Base-by-base conservation (phyloP, 257 asterid species). In the Agastache rugosa region DNA sequence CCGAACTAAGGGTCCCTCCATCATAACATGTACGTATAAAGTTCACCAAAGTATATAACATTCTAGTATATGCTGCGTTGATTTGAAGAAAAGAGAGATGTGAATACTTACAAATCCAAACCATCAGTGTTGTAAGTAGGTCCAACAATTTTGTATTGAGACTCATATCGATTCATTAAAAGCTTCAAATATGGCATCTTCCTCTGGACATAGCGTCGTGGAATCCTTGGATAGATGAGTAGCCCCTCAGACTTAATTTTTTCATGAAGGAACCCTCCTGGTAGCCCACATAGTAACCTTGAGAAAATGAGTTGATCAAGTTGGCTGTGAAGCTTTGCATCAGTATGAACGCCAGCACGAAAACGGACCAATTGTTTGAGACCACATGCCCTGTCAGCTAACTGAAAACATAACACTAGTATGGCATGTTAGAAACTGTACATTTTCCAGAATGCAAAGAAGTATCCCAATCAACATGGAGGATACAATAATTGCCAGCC, bases 281-380 rank as follows among this genome's bases (percentile, higher is more conserved):
- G 75, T 17, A 79, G 10, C 91, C 94, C 17, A 85, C 69, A 16
- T 37, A n/a, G 25, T 69, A 68, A 12, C 72, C 71, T 2, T 77
- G 76, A 1, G 85, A 75, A 68, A 73, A 71, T 2, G 75, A 89
- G 61, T 55, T 84, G 90, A 79, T 85, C 89, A 2, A 85, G 55
- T 82, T 89, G 0, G 90, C 92, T 1, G 92, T 87, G 80, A 68
- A 89, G 74, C 92, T 87, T 75, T 89, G 92, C 87, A 83, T 83
- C 19, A 87, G 71, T 66, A 89, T 74, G 67, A 75, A 83, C 16
- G 61, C 87, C 87, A 81, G 25, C 78, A 87, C 88, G 27, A 89
- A 76, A 53, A 76, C 22, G 0, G 96, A 78, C 92, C 90, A 85
- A 35, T 74, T 83, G 69, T 87, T 0, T 10, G 80, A 76, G 41